Evolutionary conservation across 2,329 filamentous ascomycete genomes (phyloP).

Genomic region (Seiridium cupressi): DNA sequence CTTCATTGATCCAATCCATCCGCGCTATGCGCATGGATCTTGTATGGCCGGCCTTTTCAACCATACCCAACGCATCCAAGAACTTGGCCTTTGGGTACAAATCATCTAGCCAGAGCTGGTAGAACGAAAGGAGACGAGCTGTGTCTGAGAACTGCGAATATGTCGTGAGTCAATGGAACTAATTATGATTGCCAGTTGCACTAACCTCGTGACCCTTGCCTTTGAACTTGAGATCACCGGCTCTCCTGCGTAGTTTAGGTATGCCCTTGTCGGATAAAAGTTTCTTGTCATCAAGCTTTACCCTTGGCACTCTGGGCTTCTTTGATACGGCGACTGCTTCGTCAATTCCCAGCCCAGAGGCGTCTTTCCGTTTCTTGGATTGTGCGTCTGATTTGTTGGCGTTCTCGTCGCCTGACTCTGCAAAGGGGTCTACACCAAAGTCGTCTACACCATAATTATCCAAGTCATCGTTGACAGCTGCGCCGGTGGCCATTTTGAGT

Average conservation of each 20-base stretch:
- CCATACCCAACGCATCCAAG: constrained; percentile 81
- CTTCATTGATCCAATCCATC: constrained; percentile 80
- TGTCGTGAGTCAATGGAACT: background rate
- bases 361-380: constrained; percentile 47
- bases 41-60: constrained; percentile 90
- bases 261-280: constrained; percentile 83
- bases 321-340: constrained; percentile 82
- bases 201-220: constrained; percentile 89
- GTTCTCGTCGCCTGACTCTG: constrained; percentile 40
- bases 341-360: constrained; percentile 71
- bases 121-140: constrained; percentile 78
- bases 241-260: constrained; percentile 72
- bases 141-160: constrained; percentile 74
- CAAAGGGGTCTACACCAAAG: constrained; percentile 53
- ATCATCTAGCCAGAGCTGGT: constrained; percentile 96
- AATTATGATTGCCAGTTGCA: background rate
- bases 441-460: constrained; percentile 75
- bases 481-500: constrained; percentile 24
- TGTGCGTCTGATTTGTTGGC: constrained; percentile 24
- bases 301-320: constrained; percentile 66
- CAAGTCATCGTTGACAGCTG: constrained; percentile 61
- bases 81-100: constrained; percentile 95
- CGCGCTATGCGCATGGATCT: constrained; percentile 73
- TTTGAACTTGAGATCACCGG: constrained; percentile 74
- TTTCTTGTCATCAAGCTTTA: constrained; percentile 85